Evolutionary conservation across 495 filamentous ascomycete genomes (phyloP), one percentile per base, ranked within the genome.

Genomic region (Penicillium argentinense): DNA sequence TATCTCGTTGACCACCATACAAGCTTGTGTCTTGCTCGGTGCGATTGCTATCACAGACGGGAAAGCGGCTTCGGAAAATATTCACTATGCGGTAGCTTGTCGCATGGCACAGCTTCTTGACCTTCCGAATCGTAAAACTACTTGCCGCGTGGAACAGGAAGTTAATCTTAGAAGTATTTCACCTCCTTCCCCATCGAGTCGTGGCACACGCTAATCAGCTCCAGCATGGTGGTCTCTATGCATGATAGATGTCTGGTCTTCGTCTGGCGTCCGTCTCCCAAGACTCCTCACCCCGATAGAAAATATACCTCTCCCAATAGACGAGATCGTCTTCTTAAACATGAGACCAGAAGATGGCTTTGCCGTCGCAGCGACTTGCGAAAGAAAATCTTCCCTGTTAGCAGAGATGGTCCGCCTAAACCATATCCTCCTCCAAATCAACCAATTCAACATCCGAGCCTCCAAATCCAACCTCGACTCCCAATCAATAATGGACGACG

Each of bases 201-300:
- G 6, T 22, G 11, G 9, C 8, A 44, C 7, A 3, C 9, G 21
- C 29, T 47, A 23, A 45, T 33, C 9, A n/a, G 2, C 4, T 9
- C 14, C 25, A 67, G 63, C 67, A 8, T 74, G 69, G 68, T 71
- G 66, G 66, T 53, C 66, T 4, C 47, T 74, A 1, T 66, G 61
- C 44, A 72, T 74, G 71, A 67, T 72, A 32, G 71, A 74, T 49
- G 56, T 64, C 9, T 74, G 71, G 71, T 62, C 61, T 13, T 64
- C 69, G 5, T 50, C 58, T 2, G 71, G 66, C 1, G 56, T 72
- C 6, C 42, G 58, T 13, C 56, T 71, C 16, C 66, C 69, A 9
- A 39, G 53, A 8, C 51, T 56, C 17, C 50, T 67, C 26, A 54
- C 51, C 27, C 62, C 61, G 0, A 26, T 27, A 8, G 49, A 61